phyloP scores from a whole-genome alignment of 2,329 filamentous ascomycete species.

The Didymellaceae sp. region DNA sequence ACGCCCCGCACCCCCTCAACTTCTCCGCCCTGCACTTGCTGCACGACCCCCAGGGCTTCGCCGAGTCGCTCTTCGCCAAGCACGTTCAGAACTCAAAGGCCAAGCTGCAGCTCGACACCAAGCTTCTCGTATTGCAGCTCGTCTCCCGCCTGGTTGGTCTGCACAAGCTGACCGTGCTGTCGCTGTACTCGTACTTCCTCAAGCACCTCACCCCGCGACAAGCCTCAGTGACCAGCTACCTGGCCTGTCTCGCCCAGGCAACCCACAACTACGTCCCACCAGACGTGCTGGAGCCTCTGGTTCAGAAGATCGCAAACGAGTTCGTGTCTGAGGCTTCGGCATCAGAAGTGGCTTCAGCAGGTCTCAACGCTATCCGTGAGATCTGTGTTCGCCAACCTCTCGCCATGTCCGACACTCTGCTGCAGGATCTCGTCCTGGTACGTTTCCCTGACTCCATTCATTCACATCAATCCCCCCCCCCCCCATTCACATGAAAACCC shows the following conservation, averaged over 20 bases:
- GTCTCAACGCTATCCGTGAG: conserved; percentile 92
- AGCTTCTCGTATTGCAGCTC: conserved; percentile 86
- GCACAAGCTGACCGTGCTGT: conserved; percentile 88
- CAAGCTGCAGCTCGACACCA: conserved; percentile 86
- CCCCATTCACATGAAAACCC: too few species aligned
- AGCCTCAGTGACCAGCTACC: conserved; percentile 87
- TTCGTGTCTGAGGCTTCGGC: conserved; percentile 96
- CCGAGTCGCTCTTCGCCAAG: conserved; percentile 86
- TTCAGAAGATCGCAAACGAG: conserved; percentile 97
- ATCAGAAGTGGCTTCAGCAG: conserved; percentile 87
- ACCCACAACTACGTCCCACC: conserved; percentile 91
- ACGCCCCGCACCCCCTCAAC: conserved; percentile 84
- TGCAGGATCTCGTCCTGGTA: conserved; percentile 87
- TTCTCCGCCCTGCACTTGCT: conserved; percentile 95
- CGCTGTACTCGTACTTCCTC: conserved; percentile 95
- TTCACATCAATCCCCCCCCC: neutral
- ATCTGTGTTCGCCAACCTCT: conserved; percentile 91
- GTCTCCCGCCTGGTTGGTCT: conserved; percentile 90
- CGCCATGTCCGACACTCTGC: conserved; percentile 94
- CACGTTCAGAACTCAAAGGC: conserved; percentile 88
- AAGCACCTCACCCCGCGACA: conserved; percentile 87
- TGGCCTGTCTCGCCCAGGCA: conserved; percentile 90
- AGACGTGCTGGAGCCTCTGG: conserved; percentile 85
- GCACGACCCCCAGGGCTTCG: conserved; percentile 92
- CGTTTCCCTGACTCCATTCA: too few species aligned